Conservation (phyloP, 257 asterid species). For the Craterostigma plantagineum region DNA sequence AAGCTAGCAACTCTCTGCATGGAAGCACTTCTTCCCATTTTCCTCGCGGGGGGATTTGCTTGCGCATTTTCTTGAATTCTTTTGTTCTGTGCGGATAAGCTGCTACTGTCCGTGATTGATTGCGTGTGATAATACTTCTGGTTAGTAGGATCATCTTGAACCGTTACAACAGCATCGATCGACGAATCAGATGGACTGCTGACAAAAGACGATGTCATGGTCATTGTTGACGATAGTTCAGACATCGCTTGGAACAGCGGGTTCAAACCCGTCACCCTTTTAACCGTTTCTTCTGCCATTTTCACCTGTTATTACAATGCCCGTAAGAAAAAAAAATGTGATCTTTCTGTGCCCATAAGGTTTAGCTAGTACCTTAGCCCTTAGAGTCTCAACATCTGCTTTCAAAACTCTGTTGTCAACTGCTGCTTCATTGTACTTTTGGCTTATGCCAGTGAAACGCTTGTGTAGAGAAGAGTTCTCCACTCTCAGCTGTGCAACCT, state of each 20-base stretch:
- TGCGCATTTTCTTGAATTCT: no score
- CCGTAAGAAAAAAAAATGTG: no score
- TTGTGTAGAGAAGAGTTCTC: conserved; percentile 70
- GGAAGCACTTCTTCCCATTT: conserved; percentile 17
- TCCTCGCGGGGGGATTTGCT: conserved; percentile 3
- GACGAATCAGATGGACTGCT: conserved; percentile 50
- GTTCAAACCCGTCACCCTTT: conserved; percentile 71
- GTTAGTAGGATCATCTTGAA: no score
- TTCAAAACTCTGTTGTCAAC: conserved; percentile 90
- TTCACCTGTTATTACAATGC: conserved; percentile 44
- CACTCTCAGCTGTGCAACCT: conserved; percentile 66
- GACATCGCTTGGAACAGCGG: conserved; percentile 76
- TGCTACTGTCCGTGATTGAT: no score
- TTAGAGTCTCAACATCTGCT: conserved; percentile 88
- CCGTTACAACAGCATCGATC: conserved; percentile 49
- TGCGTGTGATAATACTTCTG: conserved; percentile 16
- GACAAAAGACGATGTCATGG: conserved; percentile 30
- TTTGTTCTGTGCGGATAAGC: not conserved
- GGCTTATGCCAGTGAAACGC: conserved; percentile 64
- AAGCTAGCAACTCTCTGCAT: conserved; percentile 91
- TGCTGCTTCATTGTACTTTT: conserved; percentile 78
- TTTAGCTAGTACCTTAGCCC: conserved; percentile 61
- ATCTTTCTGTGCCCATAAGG: no score
- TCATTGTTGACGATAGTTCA: conserved; percentile 39
- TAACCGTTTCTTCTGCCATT: conserved; percentile 90